Conservation (phyloP, 768 basidiomycete species). For the Rhodosporidiobolus sp. region DNA sequence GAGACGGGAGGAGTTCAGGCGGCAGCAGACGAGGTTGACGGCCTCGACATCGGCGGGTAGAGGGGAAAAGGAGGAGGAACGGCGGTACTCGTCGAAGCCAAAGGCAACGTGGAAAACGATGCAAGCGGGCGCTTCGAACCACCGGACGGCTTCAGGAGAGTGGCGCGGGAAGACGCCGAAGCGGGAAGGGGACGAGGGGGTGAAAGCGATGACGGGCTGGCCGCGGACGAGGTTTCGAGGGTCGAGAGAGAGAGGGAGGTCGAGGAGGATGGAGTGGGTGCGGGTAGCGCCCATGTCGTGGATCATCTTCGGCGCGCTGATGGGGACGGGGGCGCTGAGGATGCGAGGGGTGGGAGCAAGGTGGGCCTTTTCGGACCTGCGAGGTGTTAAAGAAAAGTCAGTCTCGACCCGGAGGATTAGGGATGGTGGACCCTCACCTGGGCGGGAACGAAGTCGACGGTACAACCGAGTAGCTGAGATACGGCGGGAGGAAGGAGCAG, state of each 20-base stretch:
- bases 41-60: conserved; percentile 25
- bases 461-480: conserved; percentile 44
- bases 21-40: conserved; percentile 49
- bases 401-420: neutral
- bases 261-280: conserved; percentile 50
- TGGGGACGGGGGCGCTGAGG: conserved; percentile 27
- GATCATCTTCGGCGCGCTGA: conserved; percentile 46
- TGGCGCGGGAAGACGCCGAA: conserved; percentile 51
- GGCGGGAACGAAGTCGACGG: conserved; percentile 8
- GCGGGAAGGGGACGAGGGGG: conserved; percentile 47
- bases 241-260: conserved; percentile 51
- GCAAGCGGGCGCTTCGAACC: conserved; percentile 48
- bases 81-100: conserved; percentile 47
- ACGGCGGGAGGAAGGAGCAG: conserved; percentile 43
- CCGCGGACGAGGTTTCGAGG: conserved; percentile 48
- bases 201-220: conserved; percentile 49
- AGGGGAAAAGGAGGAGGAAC: neutral
- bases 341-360: conserved; percentile 15
- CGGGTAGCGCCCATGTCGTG: conserved; percentile 52
- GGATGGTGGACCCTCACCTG: neutral
- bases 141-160: conserved; percentile 37
- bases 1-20: conserved; percentile 49
- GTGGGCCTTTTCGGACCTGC: conserved; percentile 19
- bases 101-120: conserved; percentile 53
- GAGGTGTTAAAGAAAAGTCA: neutral